Evolutionary conservation across 352 stramenopile genomes (phyloP).

Genomic region (Globisporangium spinosum): DNA sequence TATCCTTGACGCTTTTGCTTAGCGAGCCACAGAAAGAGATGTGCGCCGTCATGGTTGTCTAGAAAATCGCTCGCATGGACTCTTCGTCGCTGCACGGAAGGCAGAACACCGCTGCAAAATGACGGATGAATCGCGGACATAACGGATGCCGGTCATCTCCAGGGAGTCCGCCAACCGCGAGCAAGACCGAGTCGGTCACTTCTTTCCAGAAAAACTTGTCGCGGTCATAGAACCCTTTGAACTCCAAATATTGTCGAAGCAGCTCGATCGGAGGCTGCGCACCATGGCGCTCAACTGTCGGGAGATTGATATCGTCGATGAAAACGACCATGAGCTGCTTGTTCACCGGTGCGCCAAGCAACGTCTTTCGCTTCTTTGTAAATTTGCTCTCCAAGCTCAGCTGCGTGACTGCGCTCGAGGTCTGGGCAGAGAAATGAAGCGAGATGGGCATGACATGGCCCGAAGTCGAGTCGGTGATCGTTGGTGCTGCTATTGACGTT

Average conservation of each 20-base stretch:
- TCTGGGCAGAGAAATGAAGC: slow-evolving; percentile 89
- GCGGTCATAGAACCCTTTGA: slow-evolving; percentile 72
- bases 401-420: slow-evolving; percentile 72
- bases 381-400: slow-evolving; percentile 89
- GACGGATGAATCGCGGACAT: slow-evolving; percentile 59
- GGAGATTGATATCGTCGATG: slow-evolving; percentile 93
- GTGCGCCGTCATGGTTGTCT: slow-evolving; percentile 70
- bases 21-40: slow-evolving; percentile 29
- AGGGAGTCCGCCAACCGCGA: slow-evolving; percentile 57
- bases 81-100: slow-evolving; percentile 66
- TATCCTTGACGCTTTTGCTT: slow-evolving; percentile 49
- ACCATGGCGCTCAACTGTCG: slow-evolving; percentile 62
- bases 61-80: slow-evolving; percentile 89
- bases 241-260: slow-evolving; percentile 67
- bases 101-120: slow-evolving; percentile 66
- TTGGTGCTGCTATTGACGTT: not conserved
- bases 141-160: slow-evolving; percentile 52
- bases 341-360: slow-evolving; percentile 82
- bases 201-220: slow-evolving; percentile 86
- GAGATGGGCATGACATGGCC: slow-evolving; percentile 39
- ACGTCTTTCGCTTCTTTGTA: slow-evolving; percentile 89
- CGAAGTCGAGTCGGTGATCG: not conserved
- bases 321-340: slow-evolving; percentile 76
- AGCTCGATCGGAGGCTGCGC: slow-evolving; percentile 78
- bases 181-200: slow-evolving; percentile 57